Percentiles rank a stretch among this genome's conserved stretches.
phyloP scores from a whole-genome alignment of 352 stramenopile genomes.

The Phytophthora pisi region DNA sequence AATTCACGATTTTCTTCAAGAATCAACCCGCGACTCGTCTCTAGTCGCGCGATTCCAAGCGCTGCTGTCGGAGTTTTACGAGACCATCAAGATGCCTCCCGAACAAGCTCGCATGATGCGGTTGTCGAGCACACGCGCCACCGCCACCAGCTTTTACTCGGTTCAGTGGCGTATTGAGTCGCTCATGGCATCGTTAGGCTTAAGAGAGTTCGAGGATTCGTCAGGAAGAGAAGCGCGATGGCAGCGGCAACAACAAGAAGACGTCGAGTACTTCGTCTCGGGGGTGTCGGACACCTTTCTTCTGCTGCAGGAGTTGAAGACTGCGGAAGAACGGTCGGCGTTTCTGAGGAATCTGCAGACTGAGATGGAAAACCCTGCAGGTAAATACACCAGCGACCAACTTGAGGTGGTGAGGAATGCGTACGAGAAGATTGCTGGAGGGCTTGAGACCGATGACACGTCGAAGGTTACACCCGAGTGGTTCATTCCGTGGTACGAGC shows the following conservation, averaged over 20 bases:
- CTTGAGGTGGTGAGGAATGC: neutral
- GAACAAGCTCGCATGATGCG: no score
- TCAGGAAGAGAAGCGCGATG: neutral
- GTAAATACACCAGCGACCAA: neutral
- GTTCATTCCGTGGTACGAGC: constrained; percentile 14
- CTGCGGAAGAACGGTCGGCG: neutral
- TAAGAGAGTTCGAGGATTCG: no score
- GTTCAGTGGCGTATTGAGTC: no score
- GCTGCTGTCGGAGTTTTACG: no score
- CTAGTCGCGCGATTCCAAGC: neutral
- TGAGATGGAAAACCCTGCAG: neutral
- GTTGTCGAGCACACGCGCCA: no score
- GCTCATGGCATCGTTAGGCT: no score
- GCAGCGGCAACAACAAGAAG: neutral
- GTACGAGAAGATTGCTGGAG: neutral
- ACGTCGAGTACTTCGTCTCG: neutral
- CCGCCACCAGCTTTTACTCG: no score
- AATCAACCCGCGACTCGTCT: neutral
- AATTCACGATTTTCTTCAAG: neutral
- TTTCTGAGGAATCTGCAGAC: neutral
- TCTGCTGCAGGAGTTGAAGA: constrained; percentile 10
- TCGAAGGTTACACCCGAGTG: neutral
- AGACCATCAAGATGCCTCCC: no score
- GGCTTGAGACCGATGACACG: neutral
- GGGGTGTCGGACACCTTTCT: neutral